phyloP scores from a whole-genome alignment of 495 filamentous ascomycete species.

The Barbatosphaeria neglecta region DNA sequence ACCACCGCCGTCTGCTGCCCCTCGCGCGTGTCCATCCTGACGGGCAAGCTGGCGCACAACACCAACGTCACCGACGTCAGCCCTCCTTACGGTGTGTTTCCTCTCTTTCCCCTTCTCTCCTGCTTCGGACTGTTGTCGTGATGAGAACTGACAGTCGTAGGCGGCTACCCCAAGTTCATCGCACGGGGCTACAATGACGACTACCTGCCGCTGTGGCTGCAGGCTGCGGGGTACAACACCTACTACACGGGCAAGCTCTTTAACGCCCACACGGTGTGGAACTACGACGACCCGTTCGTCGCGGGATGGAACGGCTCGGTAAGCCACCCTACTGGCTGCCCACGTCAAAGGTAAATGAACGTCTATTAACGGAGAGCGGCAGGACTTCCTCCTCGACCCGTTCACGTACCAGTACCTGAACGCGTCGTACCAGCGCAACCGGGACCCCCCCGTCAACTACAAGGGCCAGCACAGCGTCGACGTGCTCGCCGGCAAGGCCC shows the following conservation, averaged over 20 bases:
- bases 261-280: conserved; percentile 48
- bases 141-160: conserved; percentile 13
- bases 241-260: conserved; percentile 67
- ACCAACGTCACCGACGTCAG: conserved; percentile 63
- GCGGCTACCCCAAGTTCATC: conserved; percentile 62
- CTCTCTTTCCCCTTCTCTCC: neutral
- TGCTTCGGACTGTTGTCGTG: neutral
- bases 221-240: conserved; percentile 57
- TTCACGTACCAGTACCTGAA: conserved; percentile 64
- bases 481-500: conserved; percentile 50
- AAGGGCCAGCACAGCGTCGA: conserved; percentile 49
- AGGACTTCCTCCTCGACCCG: conserved; percentile 64
- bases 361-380: neutral
- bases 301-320: conserved; percentile 43
- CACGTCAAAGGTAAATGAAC: neutral
- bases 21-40: conserved; percentile 50
- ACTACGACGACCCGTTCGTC: conserved; percentile 45
- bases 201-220: conserved; percentile 60
- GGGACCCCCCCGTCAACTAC: conserved; percentile 44
- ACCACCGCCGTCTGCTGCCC: conserved; percentile 56
- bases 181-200: conserved; percentile 52
- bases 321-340: neutral
- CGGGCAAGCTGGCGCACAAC: conserved; percentile 58
- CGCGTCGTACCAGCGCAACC: conserved; percentile 52
- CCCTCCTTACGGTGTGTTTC: conserved; percentile 43